A percentile compares a stretch with the other conserved stretches of the same genome.
These are phyloP conservation scores for Leccinum aurantiacum DNA, from an alignment of 768 basidiomycete genomes.

Conservation along the genomic window DNA sequence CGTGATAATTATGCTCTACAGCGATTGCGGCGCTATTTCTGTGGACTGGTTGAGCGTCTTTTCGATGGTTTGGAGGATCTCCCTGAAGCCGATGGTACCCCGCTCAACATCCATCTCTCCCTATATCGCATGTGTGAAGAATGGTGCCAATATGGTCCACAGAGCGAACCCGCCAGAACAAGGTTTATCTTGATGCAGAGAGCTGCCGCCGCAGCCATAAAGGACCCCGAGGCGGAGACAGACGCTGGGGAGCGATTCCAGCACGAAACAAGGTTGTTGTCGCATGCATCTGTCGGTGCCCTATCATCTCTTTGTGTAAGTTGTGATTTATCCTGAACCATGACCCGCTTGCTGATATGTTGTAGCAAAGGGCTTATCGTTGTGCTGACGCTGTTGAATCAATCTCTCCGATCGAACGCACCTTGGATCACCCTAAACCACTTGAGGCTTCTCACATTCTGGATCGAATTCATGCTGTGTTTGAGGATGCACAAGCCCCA, in stretches of 20 bases:
- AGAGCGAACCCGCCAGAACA: conserved; percentile 70
- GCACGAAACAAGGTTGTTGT: conserved; percentile 69
- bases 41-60: conserved; percentile 82
- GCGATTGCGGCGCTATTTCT: conserved; percentile 85
- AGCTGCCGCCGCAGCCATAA: conserved; percentile 52
- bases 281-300: conserved; percentile 82
- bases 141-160: conserved; percentile 86
- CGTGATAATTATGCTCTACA: conserved; percentile 78
- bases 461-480: conserved; percentile 68
- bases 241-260: conserved; percentile 60
- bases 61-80: conserved; percentile 73
- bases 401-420: conserved; percentile 62
- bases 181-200: conserved; percentile 71
- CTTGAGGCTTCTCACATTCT: conserved; percentile 53
- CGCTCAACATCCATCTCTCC: conserved; percentile 70
- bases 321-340: conserved; percentile 19
- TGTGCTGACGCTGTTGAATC: conserved; percentile 53
- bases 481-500: conserved; percentile 54
- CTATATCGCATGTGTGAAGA: conserved; percentile 87
- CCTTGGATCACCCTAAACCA: conserved; percentile 51
- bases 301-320: conserved; percentile 86
- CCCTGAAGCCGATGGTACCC: conserved; percentile 73
- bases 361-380: conserved; percentile 77
- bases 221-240: conserved; percentile 53
- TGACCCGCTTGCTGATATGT: background rate